Evolutionary conservation across 441 rosid species (phyloP), one percentile per base, ranked within the genome.

Genomic region (Erodium moschatum): DNA sequence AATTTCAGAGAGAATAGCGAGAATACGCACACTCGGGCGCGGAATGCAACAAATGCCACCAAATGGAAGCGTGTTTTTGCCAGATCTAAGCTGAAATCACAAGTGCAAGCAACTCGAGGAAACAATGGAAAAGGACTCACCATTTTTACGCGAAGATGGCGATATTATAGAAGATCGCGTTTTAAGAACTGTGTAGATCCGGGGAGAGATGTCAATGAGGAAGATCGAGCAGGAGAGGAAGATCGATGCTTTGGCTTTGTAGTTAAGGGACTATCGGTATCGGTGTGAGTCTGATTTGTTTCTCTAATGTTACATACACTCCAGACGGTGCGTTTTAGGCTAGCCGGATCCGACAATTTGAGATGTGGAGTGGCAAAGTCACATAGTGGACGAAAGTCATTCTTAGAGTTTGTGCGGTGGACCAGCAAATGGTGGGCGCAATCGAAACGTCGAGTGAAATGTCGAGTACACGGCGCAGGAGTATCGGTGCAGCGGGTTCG

Each of bases 61-160:
- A 64, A 81, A 85, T 81, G 84, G 70, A 73, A 62, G 79, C 56
- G 69, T 58, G 75, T 67, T 77, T 62, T 48, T 75, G 74, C 77
- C 88, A 87, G 95, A 90, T 90, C 97, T 84, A 82, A 70, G 64
- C 65, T 24, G 27, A 24, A 24, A 24, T 24, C 27, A 24, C 27
- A 24, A 24, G 27, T n/a, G 65, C 6, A 56, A 52, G 33, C 61
- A 31, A 46, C 54, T 46, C n/a, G 54, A 46, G 40, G 13, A 56
- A 56, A 62, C 18, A 6, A 33, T 67, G 16, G 56, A 0, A 0
- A 67, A 73, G 31, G 61, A 70, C 92, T 81, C 80, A 87, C 96
- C 96, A 85, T 87, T 71, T 75, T 81, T 31, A 19, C 44, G 46
- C 10, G 20, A 35, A 64, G 35, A 50, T 19, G 10, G 8, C 9